Base-by-base conservation (phyloP, 139 green algal genomes). In the Chlorella vulgaris region DNA sequence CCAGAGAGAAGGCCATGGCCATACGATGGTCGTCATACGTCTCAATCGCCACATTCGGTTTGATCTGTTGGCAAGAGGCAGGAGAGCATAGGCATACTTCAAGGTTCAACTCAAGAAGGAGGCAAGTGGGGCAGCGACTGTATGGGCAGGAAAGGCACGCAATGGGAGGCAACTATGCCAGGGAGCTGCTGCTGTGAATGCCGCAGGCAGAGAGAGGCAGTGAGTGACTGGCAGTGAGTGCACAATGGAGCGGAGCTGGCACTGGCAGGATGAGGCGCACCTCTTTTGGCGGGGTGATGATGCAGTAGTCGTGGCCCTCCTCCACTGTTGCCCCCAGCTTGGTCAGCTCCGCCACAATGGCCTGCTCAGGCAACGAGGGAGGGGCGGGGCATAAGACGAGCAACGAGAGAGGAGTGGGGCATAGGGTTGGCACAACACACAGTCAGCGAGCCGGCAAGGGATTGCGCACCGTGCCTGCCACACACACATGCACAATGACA, bases 1-100 rank as follows among this genome's bases (percentile, higher is more conserved):
- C 93, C 47, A 98, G 81, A 1, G 89, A 88, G 84, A 98, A 98
- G 6, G 95, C 94, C 95, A 98, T 98, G 67, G 95, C 95, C 95
- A 98, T 98, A 67, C 95, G 89, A 88, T 98, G 95, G 88, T 98
- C 95, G 83, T 98, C 95, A 83, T 98, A 98, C 38, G 74, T 80
- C 58, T 80, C 74, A 43, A 80, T 80, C 28, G 29, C 33, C 1
- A 80, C 58, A 26, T 21, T 21, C 5, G 74, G 39, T 38, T 69
- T 70, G 39, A 80, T 39, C 73, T 79, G 53, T 5, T 21, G 4
- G 55, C 55, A 65, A 5, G 55, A 65, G 18, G 55, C 28, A 5
- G 18, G 22, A n/a, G 18, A 31, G 22, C 55, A 65, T 31, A 15
- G 55, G 22, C 47, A 58, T 10, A 58, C 47, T 10, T 58, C 10